A percentile compares a stretch with the other conserved stretches of the same genome.
phyloP scores from a whole-genome alignment of 1,139 yeast species.

The Chernovozyma sophiae-reginae region DNA sequence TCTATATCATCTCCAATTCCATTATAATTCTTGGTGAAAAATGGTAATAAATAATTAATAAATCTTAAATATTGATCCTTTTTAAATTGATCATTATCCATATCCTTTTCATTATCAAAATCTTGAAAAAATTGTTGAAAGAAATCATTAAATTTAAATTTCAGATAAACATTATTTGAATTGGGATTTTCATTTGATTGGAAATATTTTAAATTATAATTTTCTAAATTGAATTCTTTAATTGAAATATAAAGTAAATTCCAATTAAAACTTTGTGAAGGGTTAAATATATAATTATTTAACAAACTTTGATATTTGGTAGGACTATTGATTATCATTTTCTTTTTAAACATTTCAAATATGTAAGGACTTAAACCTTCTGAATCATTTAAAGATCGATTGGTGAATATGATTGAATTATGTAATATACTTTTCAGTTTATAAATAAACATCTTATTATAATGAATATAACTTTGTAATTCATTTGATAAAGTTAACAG shows the following conservation, averaged over 20 bases:
- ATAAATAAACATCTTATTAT: slow-evolving; percentile 28
- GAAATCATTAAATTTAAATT: slow-evolving; percentile 7
- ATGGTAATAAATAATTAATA: slow-evolving; percentile 12
- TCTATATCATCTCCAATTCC: background rate
- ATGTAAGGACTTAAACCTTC: slow-evolving; percentile 11
- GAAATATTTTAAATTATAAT: slow-evolving; percentile 10
- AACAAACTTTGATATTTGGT: slow-evolving; percentile 42
- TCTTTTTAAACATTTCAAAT: slow-evolving; percentile 40
- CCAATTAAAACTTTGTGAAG: slow-evolving; percentile 37
- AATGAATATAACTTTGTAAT: slow-evolving; percentile 30
- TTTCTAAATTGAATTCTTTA: slow-evolving; percentile 32
- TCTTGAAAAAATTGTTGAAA: slow-evolving; percentile 4
- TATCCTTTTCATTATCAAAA: slow-evolving; percentile 4
- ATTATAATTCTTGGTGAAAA: slow-evolving; percentile 20
- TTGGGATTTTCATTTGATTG: slow-evolving; percentile 11
- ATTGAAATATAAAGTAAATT: slow-evolving; percentile 34
- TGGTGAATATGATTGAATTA: slow-evolving; percentile 44
- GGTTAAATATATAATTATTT: slow-evolving; percentile 38
- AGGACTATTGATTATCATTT: slow-evolving; percentile 42
- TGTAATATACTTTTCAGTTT: slow-evolving; percentile 41
- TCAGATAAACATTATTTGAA: slow-evolving; percentile 4
- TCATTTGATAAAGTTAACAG: slow-evolving; percentile 41
- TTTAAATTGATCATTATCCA: slow-evolving; percentile 3
- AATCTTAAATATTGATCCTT: slow-evolving; percentile 7
- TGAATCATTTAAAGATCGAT: slow-evolving; percentile 33